A percentile compares a stretch with the other conserved stretches of the same genome.
Evolutionary conservation across 2,329 filamentous ascomycete species (phyloP).

Genomic region (Lachnum nothofagi): DNA sequence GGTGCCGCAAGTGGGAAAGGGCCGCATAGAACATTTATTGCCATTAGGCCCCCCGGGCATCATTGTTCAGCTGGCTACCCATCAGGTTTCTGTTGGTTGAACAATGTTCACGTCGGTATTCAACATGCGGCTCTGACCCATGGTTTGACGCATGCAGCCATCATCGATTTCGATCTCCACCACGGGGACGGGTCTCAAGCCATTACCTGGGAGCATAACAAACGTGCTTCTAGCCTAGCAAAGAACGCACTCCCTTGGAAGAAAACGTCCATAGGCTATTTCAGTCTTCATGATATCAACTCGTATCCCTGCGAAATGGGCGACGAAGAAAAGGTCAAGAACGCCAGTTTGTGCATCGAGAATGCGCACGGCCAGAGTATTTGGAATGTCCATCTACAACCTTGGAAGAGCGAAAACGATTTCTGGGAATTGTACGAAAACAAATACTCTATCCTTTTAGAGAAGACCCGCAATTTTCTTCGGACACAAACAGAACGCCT

Average conservation of each 20-base stretch:
- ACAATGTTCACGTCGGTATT: slow-evolving; percentile 96
- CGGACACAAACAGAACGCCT: slow-evolving; percentile 64
- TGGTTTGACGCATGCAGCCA: slow-evolving; percentile 86
- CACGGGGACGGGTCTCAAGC: slow-evolving; percentile 94
- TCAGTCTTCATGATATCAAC: slow-evolving; percentile 96
- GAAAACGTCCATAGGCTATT: slow-evolving; percentile 87
- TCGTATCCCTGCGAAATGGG: slow-evolving; percentile 94
- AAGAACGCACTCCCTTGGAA: slow-evolving; percentile 73
- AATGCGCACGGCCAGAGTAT: slow-evolving; percentile 89
- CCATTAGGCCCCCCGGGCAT: slow-evolving; percentile 86
- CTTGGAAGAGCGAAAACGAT: slow-evolving; percentile 75
- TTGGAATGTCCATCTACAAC: slow-evolving; percentile 91
- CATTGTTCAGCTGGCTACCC: slow-evolving; percentile 87
- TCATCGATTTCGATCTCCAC: slow-evolving; percentile 81
- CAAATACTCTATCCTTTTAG: slow-evolving; percentile 69
- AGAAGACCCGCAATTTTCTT: slow-evolving; percentile 78
- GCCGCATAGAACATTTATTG: slow-evolving; percentile 79
- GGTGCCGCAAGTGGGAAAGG: slow-evolving; percentile 41
- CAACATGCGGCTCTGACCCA: slow-evolving; percentile 81
- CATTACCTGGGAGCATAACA: slow-evolving; percentile 88
- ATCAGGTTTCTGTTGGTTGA: slow-evolving; percentile 97
- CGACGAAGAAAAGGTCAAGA: slow-evolving; percentile 89
- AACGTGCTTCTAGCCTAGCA: slow-evolving; percentile 54
- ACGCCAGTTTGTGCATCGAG: slow-evolving; percentile 89
- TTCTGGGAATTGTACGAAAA: slow-evolving; percentile 86